A percentile compares a stretch with the other conserved stretches of the same genome.
These are phyloP conservation scores for Herpetospermum pedunculosum DNA, from an alignment of 306 rosid genomes.

Conservation along the genomic window DNA sequence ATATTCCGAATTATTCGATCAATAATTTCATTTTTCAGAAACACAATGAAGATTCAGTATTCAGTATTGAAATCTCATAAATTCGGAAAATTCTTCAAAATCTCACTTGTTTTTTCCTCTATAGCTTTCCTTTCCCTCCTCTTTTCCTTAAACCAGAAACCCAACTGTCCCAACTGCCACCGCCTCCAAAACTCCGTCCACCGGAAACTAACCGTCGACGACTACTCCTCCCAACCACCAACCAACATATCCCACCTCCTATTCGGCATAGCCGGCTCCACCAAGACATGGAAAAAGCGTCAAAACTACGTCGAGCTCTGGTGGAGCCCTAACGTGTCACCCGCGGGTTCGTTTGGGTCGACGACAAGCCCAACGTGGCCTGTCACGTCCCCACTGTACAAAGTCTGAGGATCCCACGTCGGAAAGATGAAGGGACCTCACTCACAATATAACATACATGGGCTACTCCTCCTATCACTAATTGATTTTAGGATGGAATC, in stretches of 20 bases:
- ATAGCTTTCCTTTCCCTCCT: slow-evolving; percentile 22
- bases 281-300: slow-evolving; percentile 36
- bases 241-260: slow-evolving; percentile 50
- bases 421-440: no score
- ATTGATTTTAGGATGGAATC: no score
- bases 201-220: neutral
- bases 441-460: no score
- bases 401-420: no score
- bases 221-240: neutral
- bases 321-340: slow-evolving; percentile 38
- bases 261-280: slow-evolving; percentile 54
- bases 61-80: neutral
- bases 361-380: slow-evolving; percentile 36
- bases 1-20: no score
- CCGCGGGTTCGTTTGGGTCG: slow-evolving; percentile 63
- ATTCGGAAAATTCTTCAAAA: slow-evolving; percentile 20
- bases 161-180: neutral
- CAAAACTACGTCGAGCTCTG: slow-evolving; percentile 38
- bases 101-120: slow-evolving; percentile 14
- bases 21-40: neutral
- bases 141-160: slow-evolving; percentile 18
- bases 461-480: no score
- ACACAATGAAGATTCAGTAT: neutral
- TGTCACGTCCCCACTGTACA: slow-evolving; percentile 21
- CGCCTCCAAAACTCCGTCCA: neutral